These are phyloP conservation scores for Pogostemon cablin DNA, from an alignment of 257 asterid species.

Conservation along the genomic window DNA sequence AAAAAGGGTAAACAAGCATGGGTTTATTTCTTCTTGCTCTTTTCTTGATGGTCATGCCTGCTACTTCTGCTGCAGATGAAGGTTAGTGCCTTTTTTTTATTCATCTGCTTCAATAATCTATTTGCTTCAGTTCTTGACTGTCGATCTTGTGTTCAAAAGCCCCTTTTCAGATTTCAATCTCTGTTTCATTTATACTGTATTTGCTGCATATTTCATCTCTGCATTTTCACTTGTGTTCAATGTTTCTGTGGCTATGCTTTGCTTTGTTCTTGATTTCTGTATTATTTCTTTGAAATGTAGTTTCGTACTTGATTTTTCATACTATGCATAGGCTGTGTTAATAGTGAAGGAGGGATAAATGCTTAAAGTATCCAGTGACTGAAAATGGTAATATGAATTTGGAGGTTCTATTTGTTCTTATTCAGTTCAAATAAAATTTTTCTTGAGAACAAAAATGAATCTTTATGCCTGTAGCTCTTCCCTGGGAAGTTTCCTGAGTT, in stretches of 20 bases:
- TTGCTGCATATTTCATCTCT: too few relatives aligned
- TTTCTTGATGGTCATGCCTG: constrained; percentile 42
- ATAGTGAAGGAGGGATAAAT: not conserved
- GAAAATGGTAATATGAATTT: not conserved
- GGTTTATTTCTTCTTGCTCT: constrained; percentile 42
- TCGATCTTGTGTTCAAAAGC: not conserved
- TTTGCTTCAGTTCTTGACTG: not conserved
- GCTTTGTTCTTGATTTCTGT: not conserved
- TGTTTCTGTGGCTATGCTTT: not conserved
- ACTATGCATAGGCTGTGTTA: too few relatives aligned
- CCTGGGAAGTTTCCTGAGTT: constrained; percentile 33
- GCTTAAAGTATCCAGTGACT: not conserved
- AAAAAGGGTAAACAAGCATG: constrained; percentile 32
- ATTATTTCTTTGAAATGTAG: not conserved
- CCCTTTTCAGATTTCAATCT: not conserved
- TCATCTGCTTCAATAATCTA: constrained; percentile 14
- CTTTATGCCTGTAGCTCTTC: constrained; percentile 26
- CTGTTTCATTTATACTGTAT: not conserved
- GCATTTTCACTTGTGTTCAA: not conserved
- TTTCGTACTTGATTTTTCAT: not conserved
- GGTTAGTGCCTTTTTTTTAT: constrained; percentile 42
- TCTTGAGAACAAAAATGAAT: constrained; percentile 27
- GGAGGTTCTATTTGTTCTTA: constrained; percentile 1
- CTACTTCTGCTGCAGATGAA: constrained; percentile 64
- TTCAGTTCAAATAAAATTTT: constrained; percentile 8